Base-by-base conservation (phyloP, 805 yeast genomes). In the Nakazawaea pomicola region DNA sequence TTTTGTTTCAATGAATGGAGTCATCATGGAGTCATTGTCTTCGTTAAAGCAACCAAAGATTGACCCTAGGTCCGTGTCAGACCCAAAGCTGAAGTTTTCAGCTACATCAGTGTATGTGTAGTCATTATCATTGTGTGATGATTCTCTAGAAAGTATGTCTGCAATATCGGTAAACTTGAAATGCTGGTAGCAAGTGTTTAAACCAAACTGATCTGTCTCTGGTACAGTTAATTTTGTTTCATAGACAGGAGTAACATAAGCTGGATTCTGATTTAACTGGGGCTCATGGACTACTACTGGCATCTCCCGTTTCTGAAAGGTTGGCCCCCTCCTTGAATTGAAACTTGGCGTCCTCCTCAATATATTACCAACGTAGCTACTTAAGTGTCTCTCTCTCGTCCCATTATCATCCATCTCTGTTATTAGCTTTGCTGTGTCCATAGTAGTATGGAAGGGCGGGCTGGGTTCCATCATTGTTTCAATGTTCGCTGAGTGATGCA, bases 181-280 rank as follows among this genome's bases (percentile, higher is more conserved):
- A 4, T 23, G 25, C 8, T 4, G n/a, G 27, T 38, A 38, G 19
- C 41, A 38, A 7, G 32, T 38, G 6, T 20, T 17, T 16, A 38
- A 32, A 16, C 17, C 29, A 12, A 10, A 21, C 6, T 9, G 20
- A 23, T 30, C 41, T 23, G 7, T 10, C 10, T 23, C 25, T 8
- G 10, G 10, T 7, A 8, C 25, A 8, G 7, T 10, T 10, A 23
- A 23, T 23, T 7, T 23, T 23, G 25, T 7, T 23, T 23, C 25
- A 7, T 8, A 7, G 10, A 23, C 25, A 23, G 25, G 25, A 23
- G n/a, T n/a, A n/a, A n/a, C n/a, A n/a, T n/a, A n/a, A n/a, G n/a
- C n/a, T n/a, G n/a, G n/a, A n/a, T n/a, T n/a, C n/a, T n/a, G n/a
- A n/a, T n/a, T n/a, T n/a, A n/a, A n/a, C n/a, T n/a, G n/a, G n/a